phyloP scores from a whole-genome alignment of 306 rosid genomes.

The Glycine tomentella region DNA sequence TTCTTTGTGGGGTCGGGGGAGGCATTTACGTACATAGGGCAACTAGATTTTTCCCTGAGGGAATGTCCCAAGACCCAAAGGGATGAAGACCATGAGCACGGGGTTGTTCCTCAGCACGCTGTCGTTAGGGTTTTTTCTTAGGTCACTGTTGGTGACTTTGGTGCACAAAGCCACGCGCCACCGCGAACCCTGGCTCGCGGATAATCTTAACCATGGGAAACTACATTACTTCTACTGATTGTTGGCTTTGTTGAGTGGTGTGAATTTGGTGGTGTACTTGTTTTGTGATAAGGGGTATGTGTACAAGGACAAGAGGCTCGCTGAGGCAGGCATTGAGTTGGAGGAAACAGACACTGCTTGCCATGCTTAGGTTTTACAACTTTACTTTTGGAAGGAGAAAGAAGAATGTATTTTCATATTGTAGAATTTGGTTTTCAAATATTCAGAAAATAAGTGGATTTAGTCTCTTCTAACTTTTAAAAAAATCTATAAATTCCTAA shows the following conservation, averaged over 20 bases:
- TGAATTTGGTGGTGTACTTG: constrained; percentile 67
- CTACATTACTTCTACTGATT: constrained; percentile 86
- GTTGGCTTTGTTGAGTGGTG: constrained; percentile 67
- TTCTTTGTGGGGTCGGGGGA: constrained; percentile 91
- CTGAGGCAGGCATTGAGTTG: constrained; percentile 65
- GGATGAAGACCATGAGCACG: constrained; percentile 94
- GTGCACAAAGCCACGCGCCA: constrained; percentile 67
- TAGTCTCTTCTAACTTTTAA: no score
- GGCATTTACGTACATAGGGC: constrained; percentile 85
- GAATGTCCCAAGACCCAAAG: constrained; percentile 93
- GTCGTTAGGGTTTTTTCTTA: constrained; percentile 78
- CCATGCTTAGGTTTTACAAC: constrained; percentile 47
- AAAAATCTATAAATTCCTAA: no score
- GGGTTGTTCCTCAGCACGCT: constrained; percentile 83
- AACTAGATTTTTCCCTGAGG: constrained; percentile 76
- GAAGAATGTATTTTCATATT: no score
- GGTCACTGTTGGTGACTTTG: constrained; percentile 75
- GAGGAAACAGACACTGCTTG: constrained; percentile 50
- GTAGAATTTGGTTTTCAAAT: no score
- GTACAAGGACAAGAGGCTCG: constrained; percentile 85
- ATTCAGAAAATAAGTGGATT: no score
- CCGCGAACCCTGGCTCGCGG: constrained; percentile 73
- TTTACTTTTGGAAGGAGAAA: no score
- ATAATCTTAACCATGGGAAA: constrained; percentile 78
- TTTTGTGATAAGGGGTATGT: constrained; percentile 78